Base-by-base conservation (phyloP, 306 rosid genomes). In the Ochetophila trinervis region DNA sequence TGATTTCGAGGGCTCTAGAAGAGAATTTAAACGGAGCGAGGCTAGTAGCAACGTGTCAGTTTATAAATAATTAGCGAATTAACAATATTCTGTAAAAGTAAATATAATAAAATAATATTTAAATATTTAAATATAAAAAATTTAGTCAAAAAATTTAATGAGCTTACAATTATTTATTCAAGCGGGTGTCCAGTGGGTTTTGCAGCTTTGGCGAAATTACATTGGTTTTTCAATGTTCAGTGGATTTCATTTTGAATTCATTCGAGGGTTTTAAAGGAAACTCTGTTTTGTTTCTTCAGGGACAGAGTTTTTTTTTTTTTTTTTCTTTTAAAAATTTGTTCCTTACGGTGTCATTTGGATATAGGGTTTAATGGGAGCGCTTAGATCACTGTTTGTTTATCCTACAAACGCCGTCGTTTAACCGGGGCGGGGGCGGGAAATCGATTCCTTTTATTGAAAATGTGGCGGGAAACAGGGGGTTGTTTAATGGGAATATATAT, bases 381-480 rank as follows among this genome's bases (percentile, higher is more conserved):
- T 8, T 17, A 14, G 30, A 23, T 10, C 11, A 17, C 35, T 35
- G 21, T 51, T 13, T 2, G 0, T 57, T 67, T n/a, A 8, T 6
- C 19, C 3, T 6, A 58, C 1, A 22, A 16, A 12, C 68, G 75
- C 24, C 60, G 75, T 48, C 79, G 75, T 63, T 55, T 68, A 17
- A 15, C 0, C 2, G 22, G 18, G 66, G 50, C 22, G 72, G 75
- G 47, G 75, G 79, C 79, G 82, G 82, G 79, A 78, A 73, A 32
- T 19, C 5, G 3, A 11, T 32, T 4, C 4, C 18, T 62, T 56
- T 50, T 67, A 11, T 67, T 36, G 40, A 66, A 63, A 17, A 5
- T n/a, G 53, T 66, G 78, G 82, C 82, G 82, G 78, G 82, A 78
- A 73, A 44, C 20, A 14, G 21, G 16, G 69, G 10, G 65, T 0